These are phyloP conservation scores for Coemansia sp. DNA, from an alignment of 371 early-diverging fungal species.

Conservation along the genomic window DNA sequence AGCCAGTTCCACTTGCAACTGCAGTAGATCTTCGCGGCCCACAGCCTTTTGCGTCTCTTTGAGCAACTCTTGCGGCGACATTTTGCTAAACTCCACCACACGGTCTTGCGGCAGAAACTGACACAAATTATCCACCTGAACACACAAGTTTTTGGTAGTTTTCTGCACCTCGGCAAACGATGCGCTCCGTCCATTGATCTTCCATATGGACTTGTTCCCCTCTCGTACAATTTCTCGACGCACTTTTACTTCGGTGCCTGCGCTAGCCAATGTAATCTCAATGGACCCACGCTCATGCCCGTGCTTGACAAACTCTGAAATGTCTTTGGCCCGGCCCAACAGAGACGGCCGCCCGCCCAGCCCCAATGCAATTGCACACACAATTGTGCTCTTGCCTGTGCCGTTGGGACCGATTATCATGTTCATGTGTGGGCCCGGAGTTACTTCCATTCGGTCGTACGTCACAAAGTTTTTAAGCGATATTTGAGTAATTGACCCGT, in stretches of 20 bases:
- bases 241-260: conserved; percentile 54
- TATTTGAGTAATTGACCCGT: conserved; percentile 77
- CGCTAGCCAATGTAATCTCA: conserved; percentile 56
- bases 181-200: conserved; percentile 69
- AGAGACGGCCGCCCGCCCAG: conserved; percentile 87
- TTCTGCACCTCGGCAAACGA: conserved; percentile 65
- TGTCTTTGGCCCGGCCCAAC: conserved; percentile 83
- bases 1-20: conserved; percentile 68
- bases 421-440: conserved; percentile 90
- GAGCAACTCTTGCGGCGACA: conserved; percentile 74
- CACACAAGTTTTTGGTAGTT: conserved; percentile 62
- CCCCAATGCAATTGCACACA: conserved; percentile 95
- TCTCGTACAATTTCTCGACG: conserved; percentile 67
- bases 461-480: conserved; percentile 86
- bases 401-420: conserved; percentile 98
- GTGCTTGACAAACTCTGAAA: conserved; percentile 89
- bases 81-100: conserved; percentile 89
- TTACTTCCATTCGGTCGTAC: conserved; percentile 80
- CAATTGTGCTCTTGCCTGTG: conserved; percentile 97
- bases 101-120: conserved; percentile 96
- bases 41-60: conserved; percentile 82
- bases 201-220: conserved; percentile 72
- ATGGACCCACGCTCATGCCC: conserved; percentile 78
- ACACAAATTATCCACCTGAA: conserved; percentile 96
- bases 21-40: conserved; percentile 65